phyloP scores from a whole-genome alignment of 805 yeast genomes.

The Candida germanica region DNA sequence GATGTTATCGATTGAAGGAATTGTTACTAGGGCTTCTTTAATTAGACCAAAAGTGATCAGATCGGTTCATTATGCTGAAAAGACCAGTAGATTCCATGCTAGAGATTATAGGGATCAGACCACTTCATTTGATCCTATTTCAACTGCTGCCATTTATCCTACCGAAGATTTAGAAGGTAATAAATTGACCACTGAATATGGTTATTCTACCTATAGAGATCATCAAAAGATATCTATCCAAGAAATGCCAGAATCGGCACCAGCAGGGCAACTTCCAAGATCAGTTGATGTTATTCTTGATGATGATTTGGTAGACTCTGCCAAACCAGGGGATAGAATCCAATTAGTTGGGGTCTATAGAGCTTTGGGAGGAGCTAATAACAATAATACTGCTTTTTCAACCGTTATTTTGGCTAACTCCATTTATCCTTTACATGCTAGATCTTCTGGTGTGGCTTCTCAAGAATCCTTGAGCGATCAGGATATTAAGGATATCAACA shows the following conservation, averaged over 20 bases:
- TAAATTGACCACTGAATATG: constrained; percentile 85
- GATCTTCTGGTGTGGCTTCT: constrained; percentile 81
- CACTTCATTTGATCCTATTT: constrained; percentile 79
- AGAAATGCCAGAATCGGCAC: constrained; percentile 97
- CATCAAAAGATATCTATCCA: constrained; percentile 92
- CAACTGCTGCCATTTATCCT: constrained; percentile 85
- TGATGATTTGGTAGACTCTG: constrained; percentile 87
- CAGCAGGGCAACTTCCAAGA: constrained; percentile 96
- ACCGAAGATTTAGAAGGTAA: constrained; percentile 91
- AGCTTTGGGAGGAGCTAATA: constrained; percentile 73
- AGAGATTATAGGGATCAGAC: constrained; percentile 92
- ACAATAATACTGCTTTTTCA: constrained; percentile 64
- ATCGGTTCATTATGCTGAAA: constrained; percentile 90
- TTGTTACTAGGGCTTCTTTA: constrained; percentile 88
- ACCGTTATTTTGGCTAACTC: constrained; percentile 88
- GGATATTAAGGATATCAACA: constrained; percentile 85
- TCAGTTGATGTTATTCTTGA: constrained; percentile 89
- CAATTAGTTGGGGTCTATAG: constrained; percentile 93
- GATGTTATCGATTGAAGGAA: constrained; percentile 88
- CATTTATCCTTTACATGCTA: constrained; percentile 81
- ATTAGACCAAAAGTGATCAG: constrained; percentile 90
- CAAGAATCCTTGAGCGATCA: constrained; percentile 66
- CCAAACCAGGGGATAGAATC: constrained; percentile 95
- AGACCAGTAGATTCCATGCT: constrained; percentile 79
- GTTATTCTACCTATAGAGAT: constrained; percentile 87